A percentile compares a stretch with the other conserved stretches of the same genome.
Conservation (phyloP, 768 basidiomycete species). For the Peribolospora kevripleyi region DNA sequence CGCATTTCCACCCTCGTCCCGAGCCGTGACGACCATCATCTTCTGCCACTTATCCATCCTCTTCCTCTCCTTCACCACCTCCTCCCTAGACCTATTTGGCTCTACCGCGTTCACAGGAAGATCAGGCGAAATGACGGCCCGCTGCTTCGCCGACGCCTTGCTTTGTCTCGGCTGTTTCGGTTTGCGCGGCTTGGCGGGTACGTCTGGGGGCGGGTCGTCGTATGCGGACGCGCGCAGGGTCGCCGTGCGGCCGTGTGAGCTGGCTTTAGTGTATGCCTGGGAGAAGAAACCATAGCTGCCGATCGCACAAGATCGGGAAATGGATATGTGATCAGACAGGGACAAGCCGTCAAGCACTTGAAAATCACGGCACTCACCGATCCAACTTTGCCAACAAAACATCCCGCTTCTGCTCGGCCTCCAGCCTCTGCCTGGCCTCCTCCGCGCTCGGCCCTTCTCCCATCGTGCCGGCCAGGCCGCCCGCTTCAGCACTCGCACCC, state of each 20-base stretch:
- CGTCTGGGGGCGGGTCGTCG: background rate
- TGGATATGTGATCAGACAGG: constrained; percentile 4
- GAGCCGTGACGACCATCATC: constrained; percentile 41
- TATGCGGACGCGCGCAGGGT: background rate
- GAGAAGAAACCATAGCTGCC: background rate
- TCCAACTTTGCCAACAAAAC: constrained; percentile 54
- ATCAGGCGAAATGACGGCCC: constrained; percentile 13
- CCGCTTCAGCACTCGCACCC: too few species aligned
- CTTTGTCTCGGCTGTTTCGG: constrained; percentile 25
- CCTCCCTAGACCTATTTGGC: constrained; percentile 15
- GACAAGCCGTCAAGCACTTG: background rate
- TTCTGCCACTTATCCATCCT: constrained; percentile 84
- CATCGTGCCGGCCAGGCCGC: background rate
- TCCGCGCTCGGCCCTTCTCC: constrained; percentile 19
- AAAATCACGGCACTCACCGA: constrained; percentile 32
- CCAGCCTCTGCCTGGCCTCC: constrained; percentile 25
- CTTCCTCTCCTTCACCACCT: constrained; percentile 34
- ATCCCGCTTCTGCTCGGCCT: constrained; percentile 48
- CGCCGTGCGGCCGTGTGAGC: constrained; percentile 1
- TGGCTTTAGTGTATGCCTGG: too few species aligned
- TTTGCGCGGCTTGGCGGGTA: constrained; percentile 22
- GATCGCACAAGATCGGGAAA: too few species aligned
- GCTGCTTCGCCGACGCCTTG: constrained; percentile 8
- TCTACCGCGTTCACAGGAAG: constrained; percentile 12
- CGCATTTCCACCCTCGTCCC: constrained; percentile 55